These are phyloP conservation scores for Eutrema yunnanense DNA, from an alignment of 345 rosid species.

Conservation along the genomic window DNA sequence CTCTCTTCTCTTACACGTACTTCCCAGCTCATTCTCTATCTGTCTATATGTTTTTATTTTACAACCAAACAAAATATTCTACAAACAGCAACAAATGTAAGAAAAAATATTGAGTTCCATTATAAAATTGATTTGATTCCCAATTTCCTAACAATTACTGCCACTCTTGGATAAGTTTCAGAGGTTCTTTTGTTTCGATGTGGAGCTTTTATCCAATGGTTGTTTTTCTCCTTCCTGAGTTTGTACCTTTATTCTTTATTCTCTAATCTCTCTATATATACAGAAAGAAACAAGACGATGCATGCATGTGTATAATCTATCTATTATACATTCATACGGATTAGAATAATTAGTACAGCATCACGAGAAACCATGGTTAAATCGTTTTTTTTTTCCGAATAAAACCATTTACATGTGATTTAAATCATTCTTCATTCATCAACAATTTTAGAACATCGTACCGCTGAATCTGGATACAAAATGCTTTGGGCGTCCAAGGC, in stretches of 20 bases:
- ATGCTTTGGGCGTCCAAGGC: neutral
- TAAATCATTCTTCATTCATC: neutral
- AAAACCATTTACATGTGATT: neutral
- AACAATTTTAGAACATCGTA: too few relatives aligned
- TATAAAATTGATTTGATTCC: conserved; percentile 22
- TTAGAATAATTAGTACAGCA: neutral
- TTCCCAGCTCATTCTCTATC: conserved; percentile 26
- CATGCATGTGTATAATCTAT: conserved; percentile 14
- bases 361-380: neutral
- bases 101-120: neutral
- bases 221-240: neutral
- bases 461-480: neutral
- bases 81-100: neutral
- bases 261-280: neutral
- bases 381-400: neutral
- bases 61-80: neutral
- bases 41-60: neutral
- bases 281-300: conserved; percentile 18
- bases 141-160: conserved; percentile 26
- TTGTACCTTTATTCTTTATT: conserved; percentile 3
- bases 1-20: conserved; percentile 19
- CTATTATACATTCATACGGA: neutral
- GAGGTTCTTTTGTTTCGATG: conserved; percentile 14
- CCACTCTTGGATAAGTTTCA: conserved; percentile 18
- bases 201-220: conserved; percentile 13